Evolutionary conservation across 495 filamentous ascomycete genomes (phyloP), one percentile per base, ranked within the genome.

Genomic region (Hypoxylon intermedium): DNA sequence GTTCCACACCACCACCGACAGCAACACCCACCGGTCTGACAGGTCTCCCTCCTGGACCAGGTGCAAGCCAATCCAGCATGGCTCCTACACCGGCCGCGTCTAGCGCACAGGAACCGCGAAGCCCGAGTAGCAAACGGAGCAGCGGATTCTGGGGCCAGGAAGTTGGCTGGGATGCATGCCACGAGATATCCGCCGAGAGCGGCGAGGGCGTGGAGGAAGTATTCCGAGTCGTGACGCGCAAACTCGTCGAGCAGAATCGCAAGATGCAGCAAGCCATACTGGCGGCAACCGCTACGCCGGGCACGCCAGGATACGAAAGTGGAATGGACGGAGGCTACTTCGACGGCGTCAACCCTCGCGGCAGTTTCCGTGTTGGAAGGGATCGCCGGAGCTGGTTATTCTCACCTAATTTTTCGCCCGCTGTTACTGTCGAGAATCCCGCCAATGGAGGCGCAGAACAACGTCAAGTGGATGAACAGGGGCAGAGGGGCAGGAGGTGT

Each of bases 121-220:
- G 83, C 40, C 86, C 89, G 5, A 84, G 85, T 69, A 88, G 83
- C 71, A 95, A 95, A 70, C 83, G 91, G 30, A 89, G 85, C 58
- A 88, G 84, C 30, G 90, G 89, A 4, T 93, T 95, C 69, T 96
- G 92, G 92, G 90, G 89, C 1, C 89, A 94, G 67, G 92, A 97
- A 65, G 87, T 90, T 6, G 91, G 91, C 9, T 97, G 92, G 92
- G 93, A 97, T 68, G 93, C 90, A 60, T 97, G 93, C 67, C 93
- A 98, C 74, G 93, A 98, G 77, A 93, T 98, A 65, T 91, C 87
- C 65, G 93, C 93, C 18, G 90, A 92, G 79, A 90, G 90, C 69
- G 94, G 94, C 13, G 93, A 98, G 77, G 93, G 93, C 2, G 91
- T 98, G 9, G 94, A 98, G 47, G 94, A 98, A 77, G 93, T 98